Evolutionary conservation across 164 flowering plant species (phyloP).

Genomic region (Vitis amurensis): DNA sequence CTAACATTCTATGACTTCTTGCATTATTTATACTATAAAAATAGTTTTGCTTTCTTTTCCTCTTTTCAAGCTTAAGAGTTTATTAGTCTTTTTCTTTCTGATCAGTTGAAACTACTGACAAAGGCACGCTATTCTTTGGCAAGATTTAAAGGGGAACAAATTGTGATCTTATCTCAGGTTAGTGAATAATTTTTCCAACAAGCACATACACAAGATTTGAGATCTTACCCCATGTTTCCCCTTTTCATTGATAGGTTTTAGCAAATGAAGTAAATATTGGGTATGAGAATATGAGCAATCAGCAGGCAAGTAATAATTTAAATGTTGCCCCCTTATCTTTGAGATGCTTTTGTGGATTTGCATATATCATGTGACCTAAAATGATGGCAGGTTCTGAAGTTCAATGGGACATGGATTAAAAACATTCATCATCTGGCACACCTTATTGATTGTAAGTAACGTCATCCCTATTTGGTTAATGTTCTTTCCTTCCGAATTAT

Average conservation of each 20-base stretch:
- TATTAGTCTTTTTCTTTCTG: conserved; percentile 13
- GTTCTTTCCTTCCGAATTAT: not conserved
- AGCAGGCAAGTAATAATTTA: conserved; percentile 57
- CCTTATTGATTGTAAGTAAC: conserved; percentile 79
- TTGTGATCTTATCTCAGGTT: conserved; percentile 92
- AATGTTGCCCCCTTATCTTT: not conserved
- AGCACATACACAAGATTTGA: not conserved
- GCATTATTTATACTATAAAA: not conserved
- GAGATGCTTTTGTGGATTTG: not conserved
- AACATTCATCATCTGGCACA: conserved; percentile 91
- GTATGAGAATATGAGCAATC: conserved; percentile 91
- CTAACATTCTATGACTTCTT: not conserved
- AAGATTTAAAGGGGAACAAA: conserved; percentile 87
- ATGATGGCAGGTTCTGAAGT: conserved; percentile 71
- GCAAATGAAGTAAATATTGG: conserved; percentile 94
- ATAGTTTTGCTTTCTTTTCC: not conserved
- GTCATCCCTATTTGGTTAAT: conserved; percentile 1
- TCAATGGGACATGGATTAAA: conserved; percentile 75
- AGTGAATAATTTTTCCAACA: conserved; percentile 8
- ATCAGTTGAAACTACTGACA: conserved; percentile 74
- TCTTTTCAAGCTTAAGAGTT: not conserved
- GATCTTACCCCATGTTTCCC: not conserved
- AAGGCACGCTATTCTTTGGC: conserved; percentile 92
- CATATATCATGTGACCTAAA: not conserved
- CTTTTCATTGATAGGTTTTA: conserved; percentile 53